Evolutionary conservation across 352 stramenopile genomes (phyloP).

Genomic region (Phytophthora europaea): DNA sequence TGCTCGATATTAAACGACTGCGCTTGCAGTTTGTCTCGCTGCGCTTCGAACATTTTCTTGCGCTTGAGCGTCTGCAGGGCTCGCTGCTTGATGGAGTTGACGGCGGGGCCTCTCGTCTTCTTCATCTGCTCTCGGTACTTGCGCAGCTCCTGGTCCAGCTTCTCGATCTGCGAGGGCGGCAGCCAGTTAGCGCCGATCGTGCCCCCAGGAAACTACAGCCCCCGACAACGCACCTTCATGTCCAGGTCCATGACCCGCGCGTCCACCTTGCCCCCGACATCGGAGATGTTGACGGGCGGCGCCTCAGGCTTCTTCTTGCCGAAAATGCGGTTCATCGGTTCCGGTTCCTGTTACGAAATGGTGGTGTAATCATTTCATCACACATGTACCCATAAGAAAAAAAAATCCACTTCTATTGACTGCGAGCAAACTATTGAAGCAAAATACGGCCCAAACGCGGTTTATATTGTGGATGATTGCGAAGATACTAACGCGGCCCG

Average conservation of each 20-base stretch:
- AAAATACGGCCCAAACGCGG: background rate
- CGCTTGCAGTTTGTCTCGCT: slow-evolving; percentile 81
- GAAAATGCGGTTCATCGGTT: slow-evolving; percentile 86
- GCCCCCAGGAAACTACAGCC: background rate
- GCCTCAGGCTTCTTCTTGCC: slow-evolving; percentile 84
- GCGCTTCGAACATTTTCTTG: slow-evolving; percentile 91
- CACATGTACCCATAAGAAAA: slow-evolving; percentile 7
- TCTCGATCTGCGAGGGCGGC: slow-evolving; percentile 62
- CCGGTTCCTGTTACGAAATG: background rate
- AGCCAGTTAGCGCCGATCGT: slow-evolving; percentile 6
- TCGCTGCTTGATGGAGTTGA: slow-evolving; percentile 86
- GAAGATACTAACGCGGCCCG: slow-evolving; percentile 13
- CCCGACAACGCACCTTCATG: slow-evolving; percentile 64
- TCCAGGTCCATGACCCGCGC: slow-evolving; percentile 81
- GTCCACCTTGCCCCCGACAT: slow-evolving; percentile 84
- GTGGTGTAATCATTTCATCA: background rate
- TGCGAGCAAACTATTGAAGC: background rate
- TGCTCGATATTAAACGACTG: slow-evolving; percentile 92
- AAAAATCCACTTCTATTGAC: background rate
- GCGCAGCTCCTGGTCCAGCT: slow-evolving; percentile 84
- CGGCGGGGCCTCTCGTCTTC: slow-evolving; percentile 70
- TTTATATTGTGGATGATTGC: background rate
- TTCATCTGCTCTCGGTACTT: slow-evolving; percentile 90
- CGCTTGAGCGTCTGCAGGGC: slow-evolving; percentile 89
- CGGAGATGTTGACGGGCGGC: slow-evolving; percentile 77